phyloP scores from a whole-genome alignment of 192 early-diverging fungal species.

The Dissophora ornata region DNA sequence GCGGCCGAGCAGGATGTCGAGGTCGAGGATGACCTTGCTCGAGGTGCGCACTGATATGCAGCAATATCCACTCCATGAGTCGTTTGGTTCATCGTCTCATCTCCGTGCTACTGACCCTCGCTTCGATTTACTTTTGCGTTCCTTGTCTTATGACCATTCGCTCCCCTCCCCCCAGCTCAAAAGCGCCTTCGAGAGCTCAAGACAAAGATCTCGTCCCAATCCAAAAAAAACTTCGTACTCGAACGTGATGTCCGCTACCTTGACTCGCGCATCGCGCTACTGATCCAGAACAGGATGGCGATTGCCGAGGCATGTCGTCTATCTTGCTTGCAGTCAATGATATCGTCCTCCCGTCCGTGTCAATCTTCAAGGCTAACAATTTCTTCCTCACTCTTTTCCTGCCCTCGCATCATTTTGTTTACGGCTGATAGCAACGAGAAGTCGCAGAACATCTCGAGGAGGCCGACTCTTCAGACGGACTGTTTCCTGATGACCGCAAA shows the following conservation, averaged over 20 bases:
- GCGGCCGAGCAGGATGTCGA: slow-evolving; percentile 93
- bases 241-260: slow-evolving; percentile 94
- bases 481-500: slow-evolving; percentile 83
- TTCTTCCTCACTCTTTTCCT: neutral
- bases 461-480: slow-evolving; percentile 56
- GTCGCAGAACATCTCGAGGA: slow-evolving; percentile 79
- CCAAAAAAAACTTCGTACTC: slow-evolving; percentile 94
- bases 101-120: too few relatives aligned
- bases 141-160: too few relatives aligned
- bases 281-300: slow-evolving; percentile 95
- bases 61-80: neutral
- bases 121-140: too few relatives aligned
- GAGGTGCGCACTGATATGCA: slow-evolving; percentile 65
- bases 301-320: slow-evolving; percentile 78
- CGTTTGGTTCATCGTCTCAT: slow-evolving; percentile 18
- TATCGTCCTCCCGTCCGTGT: too few relatives aligned
- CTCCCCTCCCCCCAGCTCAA: slow-evolving; percentile 75
- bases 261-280: slow-evolving; percentile 89
- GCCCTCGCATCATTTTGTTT: too few relatives aligned
- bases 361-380: too few relatives aligned
- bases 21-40: slow-evolving; percentile 92
- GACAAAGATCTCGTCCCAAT: slow-evolving; percentile 89
- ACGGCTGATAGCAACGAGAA: slow-evolving; percentile 71
- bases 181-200: slow-evolving; percentile 86
- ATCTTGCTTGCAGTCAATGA: neutral